Evolutionary conservation across 805 yeast genomes (phyloP), one percentile per base, ranked within the genome.

Genomic region (Torulaspora delbrueckii): DNA sequence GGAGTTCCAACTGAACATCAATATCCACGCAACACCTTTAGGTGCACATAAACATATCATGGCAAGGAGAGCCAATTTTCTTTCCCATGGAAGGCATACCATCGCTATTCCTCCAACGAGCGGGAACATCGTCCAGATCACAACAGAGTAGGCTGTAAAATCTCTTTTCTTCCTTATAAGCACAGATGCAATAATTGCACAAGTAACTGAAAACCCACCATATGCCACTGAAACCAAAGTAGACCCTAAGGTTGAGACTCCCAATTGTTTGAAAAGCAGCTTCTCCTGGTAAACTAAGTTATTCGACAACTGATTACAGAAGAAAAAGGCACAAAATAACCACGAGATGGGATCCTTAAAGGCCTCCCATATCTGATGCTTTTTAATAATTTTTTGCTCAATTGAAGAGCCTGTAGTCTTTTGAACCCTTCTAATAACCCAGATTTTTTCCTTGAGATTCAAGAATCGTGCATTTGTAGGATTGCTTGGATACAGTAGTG

Each of bases 221-320:
- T 73, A 65, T 0, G 80, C 82, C 37, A 75, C 81, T 9, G 77
- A 69, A 5, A 77, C 79, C 39, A 77, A 63, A 0, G 81, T 76
- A 1, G 82, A 69, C 45, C 67, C 72, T 54, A 74, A 62, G 46
- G 63, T 71, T 18, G 43, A 44, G 23, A 67, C 77, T 54, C 77
- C 77, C 56, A 78, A 65, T 43, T 68, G 68, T 26, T 64, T 69
- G 48, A 69, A 78, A 23, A 78, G 57, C 31, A 77, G 54, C 36
- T 74, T 74, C 48, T 75, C 77, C 54, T 78, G 82, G 52, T 75
- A 78, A 4, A 76, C 66, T 40, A 77, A 58, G 54, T 76, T 76
- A 50, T 78, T 78, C 1, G 80, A 78, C 45, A 78, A 60, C 63
- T 71, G 75, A 50, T 69, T 70, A 25, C 73, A 60, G 19, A 78